Evolutionary conservation across 2,329 filamentous ascomycete species (phyloP), one percentile per base, ranked within the genome.

Genomic region (Aspergillus neoniger): DNA sequence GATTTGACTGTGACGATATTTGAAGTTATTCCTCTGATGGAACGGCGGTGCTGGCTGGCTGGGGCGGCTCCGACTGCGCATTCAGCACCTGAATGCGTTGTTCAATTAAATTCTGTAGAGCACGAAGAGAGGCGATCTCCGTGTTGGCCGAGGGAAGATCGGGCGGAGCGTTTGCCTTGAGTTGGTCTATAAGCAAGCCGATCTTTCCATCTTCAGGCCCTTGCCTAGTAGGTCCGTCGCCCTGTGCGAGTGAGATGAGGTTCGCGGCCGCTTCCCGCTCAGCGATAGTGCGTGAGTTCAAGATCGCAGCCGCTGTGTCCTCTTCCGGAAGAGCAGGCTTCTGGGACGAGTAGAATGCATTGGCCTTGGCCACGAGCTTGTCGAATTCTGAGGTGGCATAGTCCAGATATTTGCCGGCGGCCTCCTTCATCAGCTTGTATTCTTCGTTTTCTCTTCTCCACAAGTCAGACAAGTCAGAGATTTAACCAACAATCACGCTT

Each of bases 251-350:
- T n/a, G 60, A 63, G 48, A 74, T 58, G n/a, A 76, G 63, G 59
- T 72, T 73, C 52, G 69, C 61, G 39, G 70, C 70, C 32, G 73
- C 74, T 58, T 75, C 70, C 23, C 69, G 69, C 30, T 76, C 74
- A 19, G 68, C 69, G 7, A 61, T 51, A 14, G 69, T 68, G 25
- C 73, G 71, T 17, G 67, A 70, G 41, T 63, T 67, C 28, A 68
- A 50, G 44, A 72, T 67, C 30, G 61, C 63, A 14, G 61, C 39
- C 15, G 65, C 61, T 15, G 67, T 64, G 50, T 66, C 65, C 25
- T 66, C 65, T 44, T 63, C 63, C 44, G 41, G 50, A 10, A 57
- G 19, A 51, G 54, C 58, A 9, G 67, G 64, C 41, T 63, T 63
- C 19, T 70, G 68, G 25, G 69, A 69, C 28, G 70, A 64, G 32